A percentile compares a stretch with the other conserved stretches of the same genome.
Conservation (phyloP, 371 early-diverging fungal species). For the Syncephalastrum monosporum region DNA sequence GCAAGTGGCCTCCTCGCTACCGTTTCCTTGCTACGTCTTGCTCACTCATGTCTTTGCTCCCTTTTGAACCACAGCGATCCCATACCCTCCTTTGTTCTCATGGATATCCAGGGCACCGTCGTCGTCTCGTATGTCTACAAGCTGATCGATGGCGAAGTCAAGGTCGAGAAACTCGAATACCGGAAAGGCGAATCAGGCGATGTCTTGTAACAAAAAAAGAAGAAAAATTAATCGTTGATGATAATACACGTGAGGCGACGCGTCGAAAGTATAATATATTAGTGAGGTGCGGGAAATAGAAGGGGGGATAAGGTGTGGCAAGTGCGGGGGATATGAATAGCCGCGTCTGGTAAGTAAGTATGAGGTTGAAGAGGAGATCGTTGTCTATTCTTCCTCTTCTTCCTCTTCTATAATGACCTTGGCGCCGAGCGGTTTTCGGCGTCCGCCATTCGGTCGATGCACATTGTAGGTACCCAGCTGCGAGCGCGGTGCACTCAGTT, state of each 20-base stretch:
- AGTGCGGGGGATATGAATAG: too few relatives aligned
- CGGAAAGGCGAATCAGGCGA: slow-evolving; percentile 54
- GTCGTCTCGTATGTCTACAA: slow-evolving; percentile 91
- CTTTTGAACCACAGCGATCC: slow-evolving; percentile 41
- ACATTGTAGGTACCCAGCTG: slow-evolving; percentile 11
- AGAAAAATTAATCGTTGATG: not conserved
- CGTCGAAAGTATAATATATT: too few relatives aligned
- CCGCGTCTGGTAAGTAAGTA: too few relatives aligned
- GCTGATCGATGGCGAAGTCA: slow-evolving; percentile 85
- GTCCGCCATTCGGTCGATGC: slow-evolving; percentile 9
- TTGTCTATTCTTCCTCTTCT: slow-evolving; percentile 13
- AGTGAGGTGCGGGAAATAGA: too few relatives aligned
- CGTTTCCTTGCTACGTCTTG: not conserved
- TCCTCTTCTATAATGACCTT: slow-evolving; percentile 20
- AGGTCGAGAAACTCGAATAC: slow-evolving; percentile 91
- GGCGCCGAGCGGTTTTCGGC: slow-evolving; percentile 17
- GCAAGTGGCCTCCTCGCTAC: slow-evolving; percentile 24
- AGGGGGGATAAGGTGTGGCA: too few relatives aligned
- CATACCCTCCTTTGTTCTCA: slow-evolving; percentile 89
- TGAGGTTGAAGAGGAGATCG: too few relatives aligned
- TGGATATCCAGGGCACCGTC: slow-evolving; percentile 83
- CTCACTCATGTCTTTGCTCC: not conserved
- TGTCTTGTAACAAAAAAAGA: slow-evolving; percentile 22
- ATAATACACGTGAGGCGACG: not conserved
- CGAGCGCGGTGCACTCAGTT: slow-evolving; percentile 15